Evolutionary conservation across 1,139 yeast species (phyloP), one percentile per base, ranked within the genome.

Genomic region (Groenewaldozyma auringiensis): DNA sequence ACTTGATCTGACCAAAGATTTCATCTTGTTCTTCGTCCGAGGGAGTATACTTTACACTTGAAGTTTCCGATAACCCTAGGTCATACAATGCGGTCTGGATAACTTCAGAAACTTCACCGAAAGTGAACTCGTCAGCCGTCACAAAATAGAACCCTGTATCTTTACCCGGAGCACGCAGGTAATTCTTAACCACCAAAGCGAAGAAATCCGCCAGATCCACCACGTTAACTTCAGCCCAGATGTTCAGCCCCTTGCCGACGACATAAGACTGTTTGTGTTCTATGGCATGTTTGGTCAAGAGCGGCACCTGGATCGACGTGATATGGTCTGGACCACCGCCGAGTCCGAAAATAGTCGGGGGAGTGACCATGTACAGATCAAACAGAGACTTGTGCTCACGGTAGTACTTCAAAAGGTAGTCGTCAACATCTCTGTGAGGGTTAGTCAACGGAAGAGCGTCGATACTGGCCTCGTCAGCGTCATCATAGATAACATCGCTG

Each of bases 391-490:
- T 14, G 36, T 51, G 41, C 21, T 46, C 43, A 25, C 45, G 38
- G 18, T 45, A 40, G 44, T 42, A 53, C 25, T 47, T 42, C 27
- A 50, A 42, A 46, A 53, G 40, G 14, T 62, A 48, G 39, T 59
- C 53, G 51, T 69, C 74, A 14, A 68, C 71, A 4, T 63, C 66
- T 37, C 71, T 56, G 48, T 69, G 73, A 2, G 72, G 71, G 45
- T 65, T 67, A 2, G 56, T 49, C 3, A 53, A 56, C 2, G 66
- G 65, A 21, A 70, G 54, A 2, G 59, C 47, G 42, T 59, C 62
- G 46, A 68, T 61, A 39, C 63, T 65, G 31, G 59, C 66, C 42
- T 58, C 58, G 14, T 55, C 51, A 17, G 55, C 54, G 49, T 70
- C 72, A 21, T 67, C 62, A 51, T 61, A 67, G 3, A 63, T 55